Evolutionary conservation across 176 grass and related monocot species (phyloP), one percentile per base, ranked within the genome.

Genomic region (Thinopyrum elongatum): DNA sequence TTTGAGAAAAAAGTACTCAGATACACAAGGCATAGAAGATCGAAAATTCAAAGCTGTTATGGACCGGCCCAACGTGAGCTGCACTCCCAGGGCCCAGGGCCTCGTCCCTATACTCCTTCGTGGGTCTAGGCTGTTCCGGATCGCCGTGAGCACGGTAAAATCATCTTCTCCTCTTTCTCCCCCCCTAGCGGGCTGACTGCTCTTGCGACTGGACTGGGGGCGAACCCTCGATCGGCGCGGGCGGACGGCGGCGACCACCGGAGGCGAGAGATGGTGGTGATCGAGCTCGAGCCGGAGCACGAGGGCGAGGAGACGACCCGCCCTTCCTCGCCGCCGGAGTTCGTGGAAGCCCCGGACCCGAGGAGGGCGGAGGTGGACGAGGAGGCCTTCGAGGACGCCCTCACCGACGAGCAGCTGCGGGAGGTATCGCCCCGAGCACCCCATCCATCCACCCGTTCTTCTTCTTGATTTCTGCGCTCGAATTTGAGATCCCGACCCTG

Each of bases 331-430:
- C 28, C 79, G 19, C 38, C 42, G 76, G 83, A 11, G 22, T 17
- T 41, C 41, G 85, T 30, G 13, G 61, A 49, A 33, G 33, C 41
- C 58, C 19, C 2, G 36, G 60, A n/a, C 29, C 65, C 63, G 25
- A 16, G 82, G 78, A 65, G 34, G 74, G 59, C 70, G 83, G 78
- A 53, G 72, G 60, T 83, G 49, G 86, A 74, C 3, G 92, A 91
- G 35, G 95, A 95, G 29, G 59, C 80, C 57, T 98, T 98, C 75
- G 93, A 98, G 87, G 93, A 95, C 86, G 93, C 93, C 14, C 89
- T 98, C 68, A 95, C 95, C 27, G 93, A 95, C 44, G 95, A 98
- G 74, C 95, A 98, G 85, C 77, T 98, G 58, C 86, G 77, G 23
- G 93, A 94, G 95, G 95, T 98, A 73, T 21, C 38, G 13, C 62